phyloP scores from a whole-genome alignment of 1,284 basidiomycete genomes.

The Boletus putidus region DNA sequence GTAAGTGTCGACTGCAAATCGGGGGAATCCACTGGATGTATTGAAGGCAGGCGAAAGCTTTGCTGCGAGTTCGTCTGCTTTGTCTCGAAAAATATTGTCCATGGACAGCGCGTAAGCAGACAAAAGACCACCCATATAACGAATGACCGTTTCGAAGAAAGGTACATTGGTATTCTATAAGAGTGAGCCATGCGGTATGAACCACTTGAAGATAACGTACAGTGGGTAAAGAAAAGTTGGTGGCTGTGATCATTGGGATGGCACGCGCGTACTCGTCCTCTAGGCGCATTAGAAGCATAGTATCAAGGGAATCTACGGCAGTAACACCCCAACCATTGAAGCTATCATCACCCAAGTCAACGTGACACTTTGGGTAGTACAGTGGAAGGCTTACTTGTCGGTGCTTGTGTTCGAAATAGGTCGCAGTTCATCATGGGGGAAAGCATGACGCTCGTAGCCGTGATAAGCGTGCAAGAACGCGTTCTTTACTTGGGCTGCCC shows the following conservation, averaged over 20 bases:
- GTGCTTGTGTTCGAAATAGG: conserved; percentile 49
- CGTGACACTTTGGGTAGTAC: background rate
- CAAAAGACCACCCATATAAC: conserved; percentile 83
- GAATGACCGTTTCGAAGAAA: conserved; percentile 85
- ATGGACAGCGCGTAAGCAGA: conserved; percentile 77
- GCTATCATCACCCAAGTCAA: conserved; percentile 37
- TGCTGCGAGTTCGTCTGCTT: conserved; percentile 55
- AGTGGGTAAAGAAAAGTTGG: conserved; percentile 57
- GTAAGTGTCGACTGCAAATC: conserved; percentile 49
- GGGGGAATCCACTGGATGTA: conserved; percentile 50
- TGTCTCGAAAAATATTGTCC: conserved; percentile 44
- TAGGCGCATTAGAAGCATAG: conserved; percentile 84
- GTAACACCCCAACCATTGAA: conserved; percentile 89
- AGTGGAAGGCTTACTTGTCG: conserved; percentile 50
- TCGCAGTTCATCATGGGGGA: conserved; percentile 59
- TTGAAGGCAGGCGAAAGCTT: conserved; percentile 54
- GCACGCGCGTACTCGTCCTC: conserved; percentile 77
- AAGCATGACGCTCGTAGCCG: conserved; percentile 59
- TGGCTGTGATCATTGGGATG: conserved; percentile 63
- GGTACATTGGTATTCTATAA: conserved; percentile 45
- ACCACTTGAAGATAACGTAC: conserved; percentile 24
- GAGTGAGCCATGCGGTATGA: background rate
- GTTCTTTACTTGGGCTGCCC: conserved; percentile 55
- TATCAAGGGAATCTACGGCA: conserved; percentile 82
- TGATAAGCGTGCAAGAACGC: conserved; percentile 66